Evolutionary conservation across 73 alveolate species (phyloP).

Genomic region (Symbiodinium pilosum): DNA sequence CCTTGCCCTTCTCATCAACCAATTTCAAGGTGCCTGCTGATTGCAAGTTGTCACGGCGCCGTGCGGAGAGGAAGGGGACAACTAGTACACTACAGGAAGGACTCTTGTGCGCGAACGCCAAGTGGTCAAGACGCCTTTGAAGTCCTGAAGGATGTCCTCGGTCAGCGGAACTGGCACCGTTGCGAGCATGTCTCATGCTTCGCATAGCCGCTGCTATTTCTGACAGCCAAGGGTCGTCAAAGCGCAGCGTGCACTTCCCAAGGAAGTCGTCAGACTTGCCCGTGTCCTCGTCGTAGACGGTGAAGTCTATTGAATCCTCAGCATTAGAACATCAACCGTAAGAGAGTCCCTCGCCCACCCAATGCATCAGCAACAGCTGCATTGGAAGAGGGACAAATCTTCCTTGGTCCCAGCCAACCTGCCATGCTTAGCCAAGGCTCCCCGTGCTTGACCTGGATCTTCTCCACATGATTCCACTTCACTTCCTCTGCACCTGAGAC

Average conservation of each 20-base stretch:
- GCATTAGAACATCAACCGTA: neutral
- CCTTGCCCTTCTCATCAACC: slow-evolving; percentile 48
- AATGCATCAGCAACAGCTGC: neutral
- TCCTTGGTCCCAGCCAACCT: neutral
- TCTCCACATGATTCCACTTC: slow-evolving; percentile 12
- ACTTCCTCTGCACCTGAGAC: neutral
- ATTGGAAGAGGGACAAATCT: neutral
- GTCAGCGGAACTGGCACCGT: too few species aligned
- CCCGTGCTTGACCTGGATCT: neutral
- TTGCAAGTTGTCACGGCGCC: too few species aligned
- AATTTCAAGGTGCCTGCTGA: slow-evolving; percentile 10
- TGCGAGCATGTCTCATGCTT: too few species aligned
- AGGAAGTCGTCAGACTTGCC: slow-evolving; percentile 51
- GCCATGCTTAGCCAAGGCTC: neutral
- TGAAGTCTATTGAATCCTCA: slow-evolving; percentile 3
- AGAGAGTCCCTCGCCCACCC: neutral
- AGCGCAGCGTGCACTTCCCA: slow-evolving; percentile 11
- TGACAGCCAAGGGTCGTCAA: neutral
- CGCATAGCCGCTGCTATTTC: too few species aligned
- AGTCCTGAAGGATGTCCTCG: slow-evolving; percentile 31
- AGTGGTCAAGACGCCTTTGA: neutral
- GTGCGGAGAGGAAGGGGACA: too few species aligned
- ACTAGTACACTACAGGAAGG: too few species aligned
- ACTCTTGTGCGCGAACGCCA: too few species aligned
- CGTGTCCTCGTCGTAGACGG: slow-evolving; percentile 38